A percentile compares a stretch with the other conserved stretches of the same genome.
These are phyloP conservation scores for Talaromyces nanjingensis DNA, from an alignment of 495 filamentous ascomycete genomes.

Conservation along the genomic window DNA sequence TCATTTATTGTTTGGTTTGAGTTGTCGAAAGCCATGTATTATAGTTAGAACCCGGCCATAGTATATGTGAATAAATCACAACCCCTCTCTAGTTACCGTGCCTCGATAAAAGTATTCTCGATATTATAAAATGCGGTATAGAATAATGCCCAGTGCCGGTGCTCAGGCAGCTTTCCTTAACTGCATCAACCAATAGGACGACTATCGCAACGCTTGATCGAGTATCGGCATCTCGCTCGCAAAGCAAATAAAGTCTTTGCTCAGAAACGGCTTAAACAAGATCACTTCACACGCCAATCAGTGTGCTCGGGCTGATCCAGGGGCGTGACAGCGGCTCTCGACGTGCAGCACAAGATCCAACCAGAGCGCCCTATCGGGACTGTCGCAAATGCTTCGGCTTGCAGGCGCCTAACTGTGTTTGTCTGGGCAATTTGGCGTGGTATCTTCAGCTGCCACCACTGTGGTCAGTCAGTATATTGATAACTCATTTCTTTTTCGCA, in stretches of 20 bases:
- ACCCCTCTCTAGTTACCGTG: background rate
- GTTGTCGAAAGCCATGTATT: background rate
- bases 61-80: background rate
- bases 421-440: background rate
- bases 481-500: background rate
- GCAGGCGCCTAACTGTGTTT: slow-evolving; percentile 8
- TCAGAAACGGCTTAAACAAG: background rate
- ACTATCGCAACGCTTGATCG: background rate
- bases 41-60: background rate
- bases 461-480: background rate
- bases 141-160: background rate
- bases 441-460: background rate
- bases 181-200: background rate
- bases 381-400: background rate
- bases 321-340: slow-evolving; percentile 11
- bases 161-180: background rate
- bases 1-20: background rate
- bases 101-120: background rate
- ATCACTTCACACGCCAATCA: background rate
- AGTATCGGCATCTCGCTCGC: background rate
- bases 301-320: background rate
- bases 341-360: slow-evolving; percentile 8
- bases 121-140: background rate
- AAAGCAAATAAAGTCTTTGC: no score
- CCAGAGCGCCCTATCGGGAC: background rate